Percentiles rank a stretch among this genome's conserved stretches.
Evolutionary conservation across 257 asterid genomes (phyloP).

Genomic region (Ocimum tenuiflorum): DNA sequence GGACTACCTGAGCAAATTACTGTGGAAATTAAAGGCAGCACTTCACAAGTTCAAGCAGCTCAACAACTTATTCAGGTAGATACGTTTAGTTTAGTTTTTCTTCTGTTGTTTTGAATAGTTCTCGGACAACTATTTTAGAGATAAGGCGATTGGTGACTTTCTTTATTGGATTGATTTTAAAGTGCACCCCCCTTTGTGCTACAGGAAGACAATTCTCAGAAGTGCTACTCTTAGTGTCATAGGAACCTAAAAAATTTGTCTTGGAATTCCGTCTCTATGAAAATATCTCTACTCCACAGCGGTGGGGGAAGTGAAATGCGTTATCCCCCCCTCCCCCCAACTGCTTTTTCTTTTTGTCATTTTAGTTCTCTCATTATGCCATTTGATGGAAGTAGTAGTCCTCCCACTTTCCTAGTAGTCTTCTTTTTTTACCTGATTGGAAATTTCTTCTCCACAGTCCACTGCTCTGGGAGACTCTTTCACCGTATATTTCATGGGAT

Average conservation of each 20-base stretch:
- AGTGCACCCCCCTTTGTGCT: neutral
- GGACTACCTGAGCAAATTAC: conserved; percentile 68
- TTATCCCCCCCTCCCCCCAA: neutral
- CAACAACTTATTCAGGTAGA: conserved; percentile 77
- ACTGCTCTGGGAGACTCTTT: neutral
- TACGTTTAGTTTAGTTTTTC: neutral
- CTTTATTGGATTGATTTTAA: neutral
- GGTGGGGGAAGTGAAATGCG: neutral
- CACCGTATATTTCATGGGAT: neutral
- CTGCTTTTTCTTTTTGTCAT: no score
- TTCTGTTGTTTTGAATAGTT: neutral
- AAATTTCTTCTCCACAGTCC: neutral
- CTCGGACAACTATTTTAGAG: no score
- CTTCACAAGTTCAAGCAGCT: conserved; percentile 74
- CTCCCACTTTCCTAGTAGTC: neutral
- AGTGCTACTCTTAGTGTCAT: neutral
- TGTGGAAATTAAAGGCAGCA: conserved; percentile 78
- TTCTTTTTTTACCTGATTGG: neutral
- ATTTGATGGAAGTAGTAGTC: neutral
- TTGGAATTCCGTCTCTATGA: neutral
- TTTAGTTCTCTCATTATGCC: neutral
- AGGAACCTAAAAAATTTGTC: neutral
- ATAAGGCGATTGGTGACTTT: no score
- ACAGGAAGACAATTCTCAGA: neutral
- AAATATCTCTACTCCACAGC: neutral